Evolutionary conservation across 257 asterid species (phyloP).

Genomic region (Mitragyna speciosa): DNA sequence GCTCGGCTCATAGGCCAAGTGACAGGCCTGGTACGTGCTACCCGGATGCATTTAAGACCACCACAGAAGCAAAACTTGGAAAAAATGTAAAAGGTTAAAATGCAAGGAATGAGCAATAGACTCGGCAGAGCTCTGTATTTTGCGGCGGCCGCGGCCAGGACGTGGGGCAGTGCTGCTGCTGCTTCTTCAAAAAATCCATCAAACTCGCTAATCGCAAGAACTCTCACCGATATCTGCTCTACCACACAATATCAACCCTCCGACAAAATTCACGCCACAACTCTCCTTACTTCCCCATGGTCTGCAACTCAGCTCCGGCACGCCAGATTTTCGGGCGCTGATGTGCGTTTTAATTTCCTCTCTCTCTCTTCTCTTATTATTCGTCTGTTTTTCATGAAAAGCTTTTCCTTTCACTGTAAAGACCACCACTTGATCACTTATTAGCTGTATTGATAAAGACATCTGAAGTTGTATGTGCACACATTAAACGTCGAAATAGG

Average conservation of each 20-base stretch:
- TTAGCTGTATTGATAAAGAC: not conserved
- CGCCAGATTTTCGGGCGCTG: conserved; percentile 80
- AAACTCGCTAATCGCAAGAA: conserved; percentile 1
- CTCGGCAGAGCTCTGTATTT: not conserved
- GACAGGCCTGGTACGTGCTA: too few species aligned
- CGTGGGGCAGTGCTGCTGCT: too few species aligned
- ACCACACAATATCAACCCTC: not conserved
- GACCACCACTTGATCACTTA: not conserved
- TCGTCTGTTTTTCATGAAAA: not conserved
- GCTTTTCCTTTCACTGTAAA: not conserved
- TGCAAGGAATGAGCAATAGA: not conserved
- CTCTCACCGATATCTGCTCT: conserved; percentile 6
- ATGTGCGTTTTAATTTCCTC: conserved; percentile 42
- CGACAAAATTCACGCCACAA: not conserved
- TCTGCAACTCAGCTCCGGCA: conserved; percentile 70
- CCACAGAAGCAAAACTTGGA: not conserved
- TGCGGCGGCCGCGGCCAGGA: not conserved
- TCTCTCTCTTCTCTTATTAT: not conserved
- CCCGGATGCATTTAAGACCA: too few species aligned
- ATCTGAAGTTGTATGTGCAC: too few species aligned
- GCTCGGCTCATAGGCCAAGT: too few species aligned
- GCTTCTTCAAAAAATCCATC: not conserved
- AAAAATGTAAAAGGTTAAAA: not conserved
- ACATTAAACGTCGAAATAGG: too few species aligned
- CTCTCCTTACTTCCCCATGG: conserved; percentile 60